Conservation (phyloP, 805 yeast genomes). For the Saccharomycopsis sp. region DNA sequence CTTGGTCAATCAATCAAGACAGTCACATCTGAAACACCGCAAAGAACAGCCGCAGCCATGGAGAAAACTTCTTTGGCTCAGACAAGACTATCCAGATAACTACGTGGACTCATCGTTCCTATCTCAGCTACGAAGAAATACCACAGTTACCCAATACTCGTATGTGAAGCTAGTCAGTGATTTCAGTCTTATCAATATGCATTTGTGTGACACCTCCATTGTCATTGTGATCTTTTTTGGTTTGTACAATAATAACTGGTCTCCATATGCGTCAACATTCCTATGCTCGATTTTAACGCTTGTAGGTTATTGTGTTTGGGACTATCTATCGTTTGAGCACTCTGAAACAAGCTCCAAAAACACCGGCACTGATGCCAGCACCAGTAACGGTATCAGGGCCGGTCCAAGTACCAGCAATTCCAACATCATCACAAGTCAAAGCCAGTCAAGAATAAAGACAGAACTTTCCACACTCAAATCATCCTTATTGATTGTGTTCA, state of each 20-base stretch:
- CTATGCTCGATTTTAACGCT: conserved; percentile 30
- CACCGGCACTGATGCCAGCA: no score
- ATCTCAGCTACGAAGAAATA: conserved; percentile 68
- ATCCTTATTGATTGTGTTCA: conserved; percentile 55
- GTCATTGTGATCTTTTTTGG: conserved; percentile 65
- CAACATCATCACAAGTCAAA: not conserved
- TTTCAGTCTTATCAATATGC: conserved; percentile 57
- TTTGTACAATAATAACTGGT: conserved; percentile 41
- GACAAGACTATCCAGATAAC: conserved; percentile 85
- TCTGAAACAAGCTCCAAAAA: conserved; percentile 5
- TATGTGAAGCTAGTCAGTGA: conserved; percentile 60
- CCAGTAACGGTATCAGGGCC: no score
- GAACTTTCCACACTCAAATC: conserved; percentile 44
- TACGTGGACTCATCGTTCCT: conserved; percentile 77
- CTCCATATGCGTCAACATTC: conserved; percentile 36
- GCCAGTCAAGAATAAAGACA: conserved; percentile 21
- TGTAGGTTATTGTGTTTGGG: conserved; percentile 30
- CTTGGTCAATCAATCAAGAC: no score
- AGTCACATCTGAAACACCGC: no score
- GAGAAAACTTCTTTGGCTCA: conserved; percentile 78
- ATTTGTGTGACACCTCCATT: conserved; percentile 52
- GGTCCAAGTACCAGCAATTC: not conserved
- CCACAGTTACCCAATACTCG: conserved; percentile 62
- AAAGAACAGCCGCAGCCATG: conserved; percentile 47
- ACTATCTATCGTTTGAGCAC: not conserved